These are phyloP conservation scores for Pythium pectinolyticum DNA, from an alignment of 352 stramenopile genomes.

Conservation along the genomic window DNA sequence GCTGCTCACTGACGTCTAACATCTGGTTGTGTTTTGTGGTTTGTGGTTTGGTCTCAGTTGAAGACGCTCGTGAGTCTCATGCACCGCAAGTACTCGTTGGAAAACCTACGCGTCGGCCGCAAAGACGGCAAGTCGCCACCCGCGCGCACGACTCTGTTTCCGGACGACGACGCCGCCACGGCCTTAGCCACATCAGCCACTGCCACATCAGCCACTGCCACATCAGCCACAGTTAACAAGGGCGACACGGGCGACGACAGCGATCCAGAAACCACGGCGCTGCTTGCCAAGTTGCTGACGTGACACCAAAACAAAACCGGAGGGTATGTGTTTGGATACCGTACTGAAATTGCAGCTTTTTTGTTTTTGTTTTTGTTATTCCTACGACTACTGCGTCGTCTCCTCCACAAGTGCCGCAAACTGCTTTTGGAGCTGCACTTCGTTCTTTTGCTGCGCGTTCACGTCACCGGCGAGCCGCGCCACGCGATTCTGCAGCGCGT, in stretches of 20 bases:
- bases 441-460: slow-evolving; percentile 68
- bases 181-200: too few relatives aligned
- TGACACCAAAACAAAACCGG: not conserved
- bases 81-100: slow-evolving; percentile 82
- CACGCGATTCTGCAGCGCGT: slow-evolving; percentile 66
- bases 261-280: not conserved
- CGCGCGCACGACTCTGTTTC: slow-evolving; percentile 8
- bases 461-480: slow-evolving; percentile 65
- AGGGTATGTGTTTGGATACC: too few relatives aligned
- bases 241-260: not conserved
- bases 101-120: slow-evolving; percentile 70
- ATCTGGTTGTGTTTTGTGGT: not conserved
- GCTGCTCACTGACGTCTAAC: not conserved
- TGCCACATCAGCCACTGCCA: too few relatives aligned
- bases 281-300: not conserved
- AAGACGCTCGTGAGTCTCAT: slow-evolving; percentile 85
- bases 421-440: slow-evolving; percentile 80
- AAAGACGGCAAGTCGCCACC: slow-evolving; percentile 26
- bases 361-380: not conserved
- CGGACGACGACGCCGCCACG: slow-evolving; percentile 30
- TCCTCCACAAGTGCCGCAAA: slow-evolving; percentile 69
- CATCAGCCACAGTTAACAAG: too few relatives aligned
- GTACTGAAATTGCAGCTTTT: not conserved
- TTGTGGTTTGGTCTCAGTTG: slow-evolving; percentile 35
- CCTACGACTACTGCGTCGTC: slow-evolving; percentile 33